phyloP scores from a whole-genome alignment of 352 stramenopile genomes.

The Globisporangium spiculum region DNA sequence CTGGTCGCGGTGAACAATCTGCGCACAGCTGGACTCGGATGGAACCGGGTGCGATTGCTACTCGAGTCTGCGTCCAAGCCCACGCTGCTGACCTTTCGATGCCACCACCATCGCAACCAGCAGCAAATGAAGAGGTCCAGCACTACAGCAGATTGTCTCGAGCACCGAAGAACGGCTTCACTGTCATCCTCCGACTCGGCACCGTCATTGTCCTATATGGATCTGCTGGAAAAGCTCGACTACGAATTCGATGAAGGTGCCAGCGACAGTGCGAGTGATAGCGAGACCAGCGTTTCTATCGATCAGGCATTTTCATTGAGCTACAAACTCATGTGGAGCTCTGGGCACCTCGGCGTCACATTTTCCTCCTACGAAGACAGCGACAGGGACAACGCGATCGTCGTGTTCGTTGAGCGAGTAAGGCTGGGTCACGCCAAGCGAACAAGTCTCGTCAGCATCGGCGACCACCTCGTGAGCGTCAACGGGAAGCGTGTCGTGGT shows the following conservation, averaged over 20 bases:
- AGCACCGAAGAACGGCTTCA: constrained; percentile 12
- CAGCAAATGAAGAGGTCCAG: neutral
- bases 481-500: constrained; percentile 31
- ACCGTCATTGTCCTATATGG: neutral
- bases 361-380: constrained; percentile 43
- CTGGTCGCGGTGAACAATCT: constrained; percentile 40
- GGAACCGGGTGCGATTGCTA: constrained; percentile 28
- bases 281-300: constrained; percentile 9
- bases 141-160: neutral
- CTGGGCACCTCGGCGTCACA: constrained; percentile 35
- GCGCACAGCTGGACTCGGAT: constrained; percentile 23
- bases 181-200: constrained; percentile 10
- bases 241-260: constrained; percentile 7
- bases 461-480: constrained; percentile 39
- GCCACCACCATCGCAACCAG: neutral
- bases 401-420: constrained; percentile 47
- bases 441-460: constrained; percentile 32
- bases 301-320: constrained; percentile 8
- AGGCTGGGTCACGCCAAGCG: constrained; percentile 26
- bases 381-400: constrained; percentile 25
- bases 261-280: constrained; percentile 14
- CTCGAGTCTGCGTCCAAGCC: constrained; percentile 33
- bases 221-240: neutral
- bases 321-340: constrained; percentile 47
- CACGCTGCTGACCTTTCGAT: constrained; percentile 34